These are phyloP conservation scores for Chrysanthemum makinoi DNA, from an alignment of 129 eudicot genomes.

Conservation along the genomic window DNA sequence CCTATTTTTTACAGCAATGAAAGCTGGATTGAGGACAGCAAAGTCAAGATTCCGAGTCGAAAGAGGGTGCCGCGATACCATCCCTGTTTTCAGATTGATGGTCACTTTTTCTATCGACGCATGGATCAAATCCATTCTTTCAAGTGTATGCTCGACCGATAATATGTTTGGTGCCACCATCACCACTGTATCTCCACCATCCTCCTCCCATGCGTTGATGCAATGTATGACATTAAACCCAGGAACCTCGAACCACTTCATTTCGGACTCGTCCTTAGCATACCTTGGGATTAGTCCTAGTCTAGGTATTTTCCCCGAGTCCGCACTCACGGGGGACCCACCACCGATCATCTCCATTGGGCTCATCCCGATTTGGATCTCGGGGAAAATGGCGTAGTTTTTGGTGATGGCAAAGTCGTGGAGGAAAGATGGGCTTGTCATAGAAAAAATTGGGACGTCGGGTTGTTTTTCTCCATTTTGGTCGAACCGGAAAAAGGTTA, in stretches of 20 bases:
- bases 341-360: slow-evolving; percentile 43
- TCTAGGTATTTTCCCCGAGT: slow-evolving; percentile 34
- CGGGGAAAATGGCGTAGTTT: slow-evolving; percentile 45
- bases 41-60: slow-evolving; percentile 37
- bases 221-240: slow-evolving; percentile 46
- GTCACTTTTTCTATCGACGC: slow-evolving; percentile 46
- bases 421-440: slow-evolving; percentile 41
- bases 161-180: slow-evolving; percentile 56
- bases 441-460: slow-evolving; percentile 40
- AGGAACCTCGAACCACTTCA: slow-evolving; percentile 49
- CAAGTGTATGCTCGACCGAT: slow-evolving; percentile 48
- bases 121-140: slow-evolving; percentile 49
- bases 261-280: slow-evolving; percentile 44
- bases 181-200: slow-evolving; percentile 43
- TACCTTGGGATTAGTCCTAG: slow-evolving; percentile 45
- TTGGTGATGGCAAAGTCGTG: slow-evolving; percentile 52
- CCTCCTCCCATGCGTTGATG: slow-evolving; percentile 63
- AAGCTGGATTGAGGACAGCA: slow-evolving; percentile 34
- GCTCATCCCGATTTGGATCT: slow-evolving; percentile 43
- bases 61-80: slow-evolving; percentile 36
- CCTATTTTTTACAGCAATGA: slow-evolving; percentile 31
- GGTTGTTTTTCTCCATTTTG: slow-evolving; percentile 36
- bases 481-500: slow-evolving; percentile 35
- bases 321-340: slow-evolving; percentile 42
- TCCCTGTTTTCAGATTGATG: slow-evolving; percentile 33